Conservation (phyloP, 805 yeast genomes). For the Grigorovia jiainica region DNA sequence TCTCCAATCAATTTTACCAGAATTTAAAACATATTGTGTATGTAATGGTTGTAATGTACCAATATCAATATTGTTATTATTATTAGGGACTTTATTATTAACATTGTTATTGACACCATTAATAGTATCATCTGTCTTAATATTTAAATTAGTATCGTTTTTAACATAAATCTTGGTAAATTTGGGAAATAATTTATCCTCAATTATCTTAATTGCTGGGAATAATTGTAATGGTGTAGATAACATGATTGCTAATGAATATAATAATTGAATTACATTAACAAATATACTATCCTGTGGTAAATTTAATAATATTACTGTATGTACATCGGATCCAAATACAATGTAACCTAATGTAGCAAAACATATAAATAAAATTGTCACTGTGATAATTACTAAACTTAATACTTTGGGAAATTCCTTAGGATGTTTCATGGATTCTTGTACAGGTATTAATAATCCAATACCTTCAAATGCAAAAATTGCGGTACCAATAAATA, state of each 20-base stretch:
- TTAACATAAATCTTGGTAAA: conserved; percentile 18
- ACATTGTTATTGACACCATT: background rate
- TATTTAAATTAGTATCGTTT: conserved; percentile 9
- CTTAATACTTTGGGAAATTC: conserved; percentile 59
- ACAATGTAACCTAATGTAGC: conserved; percentile 65
- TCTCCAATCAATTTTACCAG: conserved; percentile 46
- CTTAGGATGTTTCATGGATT: conserved; percentile 69
- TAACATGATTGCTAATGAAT: conserved; percentile 62
- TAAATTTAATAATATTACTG: conserved; percentile 62
- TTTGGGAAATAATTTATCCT: conserved; percentile 47
- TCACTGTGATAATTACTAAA: conserved; percentile 53
- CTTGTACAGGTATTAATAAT: conserved; percentile 69
- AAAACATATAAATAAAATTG: conserved; percentile 49
- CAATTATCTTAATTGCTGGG: conserved; percentile 70
- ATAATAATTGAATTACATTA: conserved; percentile 56
- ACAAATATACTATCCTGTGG: conserved; percentile 60
- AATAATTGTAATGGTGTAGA: conserved; percentile 76
- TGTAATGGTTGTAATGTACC: background rate
- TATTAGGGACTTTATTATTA: background rate
- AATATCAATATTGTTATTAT: background rate
- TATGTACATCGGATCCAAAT: conserved; percentile 53
- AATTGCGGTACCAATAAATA: conserved; percentile 75
- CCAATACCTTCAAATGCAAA: conserved; percentile 89
- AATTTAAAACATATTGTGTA: conserved; percentile 15
- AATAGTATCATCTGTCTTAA: conserved; percentile 9